Base-by-base conservation (phyloP, 768 basidiomycete species). In the Hericium erinaceus region DNA sequence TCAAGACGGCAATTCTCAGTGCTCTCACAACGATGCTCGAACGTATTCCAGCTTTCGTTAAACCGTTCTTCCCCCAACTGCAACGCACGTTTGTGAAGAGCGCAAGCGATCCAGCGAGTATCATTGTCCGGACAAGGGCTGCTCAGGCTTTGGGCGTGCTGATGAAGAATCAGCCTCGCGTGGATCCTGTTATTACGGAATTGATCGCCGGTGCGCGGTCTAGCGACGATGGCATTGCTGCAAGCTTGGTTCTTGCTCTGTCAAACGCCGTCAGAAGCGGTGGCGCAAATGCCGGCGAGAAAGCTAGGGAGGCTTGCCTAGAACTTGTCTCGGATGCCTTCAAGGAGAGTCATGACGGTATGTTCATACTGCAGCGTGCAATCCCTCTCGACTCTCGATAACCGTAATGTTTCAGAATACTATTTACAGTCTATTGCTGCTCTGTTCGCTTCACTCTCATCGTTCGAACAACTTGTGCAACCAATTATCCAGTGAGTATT, bases 21-120 rank as follows among this genome's bases (percentile, higher is more conserved):
- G 91, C 95, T 5, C 79, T 99, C 52, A 82, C 85, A 0, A 82
- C 85, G 20, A 91, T 98, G 83, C 76, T 98, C 46, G 83, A 85
- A 61, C 80, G 82, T 48, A 94, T 97, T 22, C 94, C 95, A 0
- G 75, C 78, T 3, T 90, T 95, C 63, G 92, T 98, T 64, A 92
- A 90, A 69, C 95, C 95, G 2, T 98, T 98, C 85, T 98, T 98
- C 80, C 97, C 95, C 2, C 97, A 98, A 65, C 73, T 98, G 38
- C 95, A 98, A 66, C 83, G 95, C 38, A 98, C 94, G 0, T 98
- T 98, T 66, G 89, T 97, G 68, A 98, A 98, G 74, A 89, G 92
- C 48, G 80, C 88, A 2, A 82, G 87, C 57, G 95, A 98, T 68
- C 70, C 86, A 8, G 77, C 86, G 2, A 92, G 89, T 60, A 73